phyloP scores from a whole-genome alignment of 345 rosid species.

The Sisymbrium irio region DNA sequence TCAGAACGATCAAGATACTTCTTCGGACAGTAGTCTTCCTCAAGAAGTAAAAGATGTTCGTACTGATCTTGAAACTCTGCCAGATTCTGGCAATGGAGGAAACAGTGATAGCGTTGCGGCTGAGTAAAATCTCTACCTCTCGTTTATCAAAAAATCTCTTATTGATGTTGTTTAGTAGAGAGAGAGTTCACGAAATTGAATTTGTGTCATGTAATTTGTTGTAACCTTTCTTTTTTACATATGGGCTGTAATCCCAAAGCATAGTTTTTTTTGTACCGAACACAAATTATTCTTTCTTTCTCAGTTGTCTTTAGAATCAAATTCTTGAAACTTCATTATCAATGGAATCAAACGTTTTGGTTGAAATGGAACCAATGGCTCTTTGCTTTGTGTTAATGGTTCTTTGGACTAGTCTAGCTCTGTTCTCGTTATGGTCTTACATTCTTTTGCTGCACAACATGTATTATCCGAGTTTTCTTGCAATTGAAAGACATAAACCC shows the following conservation, averaged over 20 bases:
- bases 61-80: constrained; percentile 61
- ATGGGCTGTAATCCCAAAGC: not conserved
- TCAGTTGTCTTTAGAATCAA: constrained; percentile 1
- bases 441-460: too few relatives aligned
- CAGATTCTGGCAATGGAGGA: constrained; percentile 45
- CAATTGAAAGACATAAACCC: too few relatives aligned
- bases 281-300: not conserved
- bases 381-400: not conserved
- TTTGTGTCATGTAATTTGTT: constrained; percentile 27
- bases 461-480: too few relatives aligned
- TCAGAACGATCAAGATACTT: constrained; percentile 41
- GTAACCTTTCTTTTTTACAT: constrained; percentile 5
- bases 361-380: not conserved
- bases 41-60: constrained; percentile 55
- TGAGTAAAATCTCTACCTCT: constrained; percentile 32
- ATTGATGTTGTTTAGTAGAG: constrained; percentile 24
- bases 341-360: not conserved
- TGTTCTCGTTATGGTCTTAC: too few relatives aligned
- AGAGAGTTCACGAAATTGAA: constrained; percentile 18
- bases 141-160: not conserved
- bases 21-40: constrained; percentile 32
- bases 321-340: constrained; percentile 6
- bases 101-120: constrained; percentile 42
- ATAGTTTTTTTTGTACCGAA: not conserved
- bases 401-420: too few relatives aligned